Percentiles rank a stretch among this genome's conserved stretches.
phyloP scores from a whole-genome alignment of 176 grass and related monocot genomes.

The Cymbopogon citratus region DNA sequence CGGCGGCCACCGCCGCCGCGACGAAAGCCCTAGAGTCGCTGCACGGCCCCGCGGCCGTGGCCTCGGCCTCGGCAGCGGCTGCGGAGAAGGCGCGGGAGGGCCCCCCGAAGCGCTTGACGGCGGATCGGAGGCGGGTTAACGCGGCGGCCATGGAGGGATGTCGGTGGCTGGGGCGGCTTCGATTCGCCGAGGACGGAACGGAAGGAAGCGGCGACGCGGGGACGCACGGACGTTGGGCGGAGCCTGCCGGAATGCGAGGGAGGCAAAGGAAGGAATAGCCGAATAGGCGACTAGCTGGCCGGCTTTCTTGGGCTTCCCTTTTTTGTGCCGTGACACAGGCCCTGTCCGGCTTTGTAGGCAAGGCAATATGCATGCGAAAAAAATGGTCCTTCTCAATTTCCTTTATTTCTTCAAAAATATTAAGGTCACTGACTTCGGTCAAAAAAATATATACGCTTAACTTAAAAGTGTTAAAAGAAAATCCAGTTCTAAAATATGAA shows the following conservation, averaged over 20 bases:
- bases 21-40: constrained; percentile 11
- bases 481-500: too few species aligned
- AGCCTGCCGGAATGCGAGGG: constrained; percentile 10
- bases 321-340: neutral
- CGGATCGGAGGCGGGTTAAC: constrained; percentile 37
- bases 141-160: constrained; percentile 48
- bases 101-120: constrained; percentile 31
- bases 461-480: too few species aligned
- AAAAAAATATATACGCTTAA: too few species aligned
- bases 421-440: too few species aligned
- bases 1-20: constrained; percentile 29
- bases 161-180: constrained; percentile 4
- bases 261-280: too few species aligned
- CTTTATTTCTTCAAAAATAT: neutral
- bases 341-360: constrained; percentile 3
- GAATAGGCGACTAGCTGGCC: constrained; percentile 12
- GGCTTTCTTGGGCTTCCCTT: neutral
- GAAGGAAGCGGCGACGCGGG: constrained; percentile 23
- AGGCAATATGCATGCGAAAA: neutral
- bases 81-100: constrained; percentile 12
- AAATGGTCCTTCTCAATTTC: neutral
- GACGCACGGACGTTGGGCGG: neutral
- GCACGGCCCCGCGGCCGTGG: neutral
- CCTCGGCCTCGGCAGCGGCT: neutral
- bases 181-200: neutral